These are phyloP conservation scores for Funneliformis geosporum DNA, from an alignment of 192 early-diverging fungal genomes.

Conservation along the genomic window DNA sequence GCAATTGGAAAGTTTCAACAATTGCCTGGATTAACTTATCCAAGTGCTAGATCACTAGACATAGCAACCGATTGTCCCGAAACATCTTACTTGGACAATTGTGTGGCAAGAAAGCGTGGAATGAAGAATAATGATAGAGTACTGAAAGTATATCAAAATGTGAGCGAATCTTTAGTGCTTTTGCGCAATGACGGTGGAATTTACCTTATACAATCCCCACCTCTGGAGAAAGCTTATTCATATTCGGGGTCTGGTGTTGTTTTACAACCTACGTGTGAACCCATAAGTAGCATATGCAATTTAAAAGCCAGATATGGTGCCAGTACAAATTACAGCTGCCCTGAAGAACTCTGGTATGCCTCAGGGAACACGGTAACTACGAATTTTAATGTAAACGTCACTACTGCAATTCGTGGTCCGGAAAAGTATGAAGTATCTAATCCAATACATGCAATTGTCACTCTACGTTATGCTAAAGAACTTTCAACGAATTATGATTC, in stretches of 20 bases:
- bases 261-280: background rate
- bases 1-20: background rate
- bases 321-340: background rate
- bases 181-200: background rate
- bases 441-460: background rate
- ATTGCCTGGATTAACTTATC: background rate
- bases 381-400: background rate
- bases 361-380: background rate
- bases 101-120: background rate
- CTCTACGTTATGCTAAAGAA: background rate
- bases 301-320: background rate
- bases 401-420: background rate
- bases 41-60: background rate
- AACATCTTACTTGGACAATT: background rate
- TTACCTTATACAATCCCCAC: background rate
- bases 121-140: background rate
- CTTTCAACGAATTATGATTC: background rate
- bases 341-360: background rate
- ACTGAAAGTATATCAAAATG: background rate
- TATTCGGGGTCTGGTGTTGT: background rate
- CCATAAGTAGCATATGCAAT: background rate
- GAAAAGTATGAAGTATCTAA: background rate
- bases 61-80: constrained; percentile 5
- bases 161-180: background rate
- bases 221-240: background rate